phyloP scores from a whole-genome alignment of 768 basidiomycete species.

The Amanita pallidorosea region DNA sequence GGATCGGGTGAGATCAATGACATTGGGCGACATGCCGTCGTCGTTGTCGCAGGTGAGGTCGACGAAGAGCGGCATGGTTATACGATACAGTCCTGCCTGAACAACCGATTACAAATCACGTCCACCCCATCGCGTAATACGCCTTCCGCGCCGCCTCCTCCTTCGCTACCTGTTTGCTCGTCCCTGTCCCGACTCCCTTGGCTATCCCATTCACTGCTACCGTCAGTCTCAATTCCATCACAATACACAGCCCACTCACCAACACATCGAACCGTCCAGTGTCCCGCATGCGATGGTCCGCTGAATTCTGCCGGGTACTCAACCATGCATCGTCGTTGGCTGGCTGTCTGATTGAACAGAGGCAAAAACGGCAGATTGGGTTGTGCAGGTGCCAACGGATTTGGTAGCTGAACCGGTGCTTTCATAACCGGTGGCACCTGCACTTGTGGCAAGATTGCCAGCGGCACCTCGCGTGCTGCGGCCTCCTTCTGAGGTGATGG shows the following conservation, averaged over 20 bases:
- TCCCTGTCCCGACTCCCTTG: constrained; percentile 55
- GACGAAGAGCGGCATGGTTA: constrained; percentile 2
- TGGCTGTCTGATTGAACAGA: constrained; percentile 64
- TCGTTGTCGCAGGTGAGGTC: constrained; percentile 43
- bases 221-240: not conserved
- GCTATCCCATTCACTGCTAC: constrained; percentile 56
- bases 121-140: constrained; percentile 71
- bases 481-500: constrained; percentile 12
- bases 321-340: constrained; percentile 51
- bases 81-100: not conserved
- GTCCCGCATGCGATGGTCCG: constrained; percentile 59
- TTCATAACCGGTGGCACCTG: constrained; percentile 14
- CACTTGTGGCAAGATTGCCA: no score
- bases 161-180: constrained; percentile 67
- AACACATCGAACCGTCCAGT: constrained; percentile 57
- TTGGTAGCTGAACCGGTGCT: constrained; percentile 19
- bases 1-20: constrained; percentile 70
- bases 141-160: constrained; percentile 68
- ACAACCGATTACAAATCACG: constrained; percentile 12
- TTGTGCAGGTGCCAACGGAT: constrained; percentile 56
- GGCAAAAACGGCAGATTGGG: constrained; percentile 56
- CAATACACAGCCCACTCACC: constrained; percentile 35
- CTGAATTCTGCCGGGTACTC: constrained; percentile 49
- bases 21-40: constrained; percentile 22
- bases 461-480: not conserved